phyloP scores from a whole-genome alignment of 805 yeast species.

The Monosporozyma yasuniensis region DNA sequence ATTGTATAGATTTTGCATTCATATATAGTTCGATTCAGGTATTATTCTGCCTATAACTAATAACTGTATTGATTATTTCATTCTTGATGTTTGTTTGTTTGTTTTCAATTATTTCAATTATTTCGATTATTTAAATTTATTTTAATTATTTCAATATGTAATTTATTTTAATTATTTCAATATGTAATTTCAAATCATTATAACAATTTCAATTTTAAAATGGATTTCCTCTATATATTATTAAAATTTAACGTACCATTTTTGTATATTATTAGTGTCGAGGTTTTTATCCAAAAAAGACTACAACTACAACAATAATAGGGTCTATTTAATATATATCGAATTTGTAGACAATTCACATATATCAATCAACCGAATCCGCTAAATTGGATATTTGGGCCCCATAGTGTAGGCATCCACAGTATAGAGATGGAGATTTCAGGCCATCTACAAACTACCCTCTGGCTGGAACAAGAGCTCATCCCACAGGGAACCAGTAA shows the following conservation, averaged over 20 bases:
- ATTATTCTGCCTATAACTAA: too few relatives aligned
- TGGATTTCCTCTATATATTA: not conserved
- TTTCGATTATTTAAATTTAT: too few relatives aligned
- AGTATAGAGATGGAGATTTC: not conserved
- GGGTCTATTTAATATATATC: not conserved
- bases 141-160: not conserved
- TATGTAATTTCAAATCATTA: too few relatives aligned
- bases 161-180: too few relatives aligned
- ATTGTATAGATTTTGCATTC: too few relatives aligned
- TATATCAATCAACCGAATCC: not conserved
- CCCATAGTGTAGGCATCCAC: not conserved
- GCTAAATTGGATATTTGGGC: not conserved
- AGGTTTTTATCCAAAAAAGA: not conserved
- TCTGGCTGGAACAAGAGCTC: not conserved
- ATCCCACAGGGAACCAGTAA: not conserved
- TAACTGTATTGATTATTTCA: too few relatives aligned
- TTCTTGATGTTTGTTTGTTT: too few relatives aligned
- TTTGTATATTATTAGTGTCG: conserved; percentile 1
- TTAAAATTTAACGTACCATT: conserved; percentile 1
- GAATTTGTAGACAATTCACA: not conserved
- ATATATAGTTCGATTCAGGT: too few relatives aligned
- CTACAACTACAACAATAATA: not conserved
- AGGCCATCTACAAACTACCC: not conserved
- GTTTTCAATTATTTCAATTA: too few relatives aligned
- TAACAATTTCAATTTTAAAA: not conserved